Conservation (phyloP, 345 rosid genomes). For the Dipteronia dyeriana region DNA sequence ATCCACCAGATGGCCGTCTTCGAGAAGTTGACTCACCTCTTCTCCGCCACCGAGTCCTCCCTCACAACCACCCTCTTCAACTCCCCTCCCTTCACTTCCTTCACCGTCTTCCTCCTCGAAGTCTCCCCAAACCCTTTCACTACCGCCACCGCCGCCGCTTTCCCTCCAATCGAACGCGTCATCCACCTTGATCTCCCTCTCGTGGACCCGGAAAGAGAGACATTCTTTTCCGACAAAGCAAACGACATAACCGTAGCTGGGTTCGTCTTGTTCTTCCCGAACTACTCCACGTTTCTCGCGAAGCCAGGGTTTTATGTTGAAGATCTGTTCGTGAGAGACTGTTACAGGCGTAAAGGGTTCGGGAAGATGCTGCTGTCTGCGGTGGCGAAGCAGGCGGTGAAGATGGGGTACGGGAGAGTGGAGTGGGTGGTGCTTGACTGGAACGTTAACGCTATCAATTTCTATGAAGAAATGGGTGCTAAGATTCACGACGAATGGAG, state of each 20-base stretch:
- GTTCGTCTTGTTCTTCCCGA: constrained; percentile 81
- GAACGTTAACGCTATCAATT: constrained; percentile 77
- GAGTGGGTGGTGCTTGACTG: constrained; percentile 93
- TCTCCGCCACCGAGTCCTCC: constrained; percentile 39
- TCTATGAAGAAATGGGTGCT: constrained; percentile 93
- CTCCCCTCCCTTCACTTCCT: constrained; percentile 76
- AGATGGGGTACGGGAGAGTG: constrained; percentile 91
- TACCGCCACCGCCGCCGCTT: constrained; percentile 17
- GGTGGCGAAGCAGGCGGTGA: constrained; percentile 86
- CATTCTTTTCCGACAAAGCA: constrained; percentile 38
- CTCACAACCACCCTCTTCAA: constrained; percentile 73
- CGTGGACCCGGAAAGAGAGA: constrained; percentile 53
- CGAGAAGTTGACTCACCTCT: no score
- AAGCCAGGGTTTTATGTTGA: constrained; percentile 90
- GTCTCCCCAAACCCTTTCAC: constrained; percentile 54
- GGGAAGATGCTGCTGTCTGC: constrained; percentile 76
- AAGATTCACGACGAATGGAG: constrained; percentile 74
- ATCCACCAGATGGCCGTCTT: no score
- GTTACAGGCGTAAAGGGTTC: constrained; percentile 78
- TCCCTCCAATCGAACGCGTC: constrained; percentile 41
- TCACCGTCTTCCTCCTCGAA: constrained; percentile 82
- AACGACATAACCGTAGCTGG: constrained; percentile 63
- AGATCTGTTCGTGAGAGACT: constrained; percentile 82
- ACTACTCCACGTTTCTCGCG: constrained; percentile 66
- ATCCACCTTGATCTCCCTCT: constrained; percentile 52